Conservation (phyloP, 2,329 filamentous ascomycete genomes). For the Trichoderma oligosporum region DNA sequence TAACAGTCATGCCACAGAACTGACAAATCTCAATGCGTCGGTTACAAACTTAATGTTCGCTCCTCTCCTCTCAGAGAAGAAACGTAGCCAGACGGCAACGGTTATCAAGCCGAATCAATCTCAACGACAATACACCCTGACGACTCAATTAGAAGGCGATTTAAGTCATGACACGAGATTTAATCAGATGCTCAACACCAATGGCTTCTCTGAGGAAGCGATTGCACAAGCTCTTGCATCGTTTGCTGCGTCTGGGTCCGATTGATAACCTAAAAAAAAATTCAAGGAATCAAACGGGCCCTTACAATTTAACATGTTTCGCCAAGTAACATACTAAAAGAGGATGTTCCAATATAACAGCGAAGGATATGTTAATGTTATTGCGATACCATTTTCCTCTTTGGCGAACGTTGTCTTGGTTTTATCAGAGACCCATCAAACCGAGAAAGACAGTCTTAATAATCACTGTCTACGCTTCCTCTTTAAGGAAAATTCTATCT, state of each 20-base stretch:
- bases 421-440: too few relatives aligned
- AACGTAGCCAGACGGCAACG: constrained; percentile 49
- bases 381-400: too few relatives aligned
- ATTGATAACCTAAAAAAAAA: background rate
- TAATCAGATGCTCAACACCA: constrained; percentile 41
- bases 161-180: constrained; percentile 42
- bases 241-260: constrained; percentile 33
- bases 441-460: too few relatives aligned
- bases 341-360: too few relatives aligned
- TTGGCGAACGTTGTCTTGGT: too few relatives aligned
- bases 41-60: constrained; percentile 79
- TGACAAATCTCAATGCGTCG: constrained; percentile 72
- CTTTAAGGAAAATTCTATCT: too few relatives aligned
- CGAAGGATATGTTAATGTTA: too few relatives aligned
- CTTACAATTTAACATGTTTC: background rate
- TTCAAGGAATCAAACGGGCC: background rate
- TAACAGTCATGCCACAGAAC: constrained; percentile 61
- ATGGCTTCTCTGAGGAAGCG: constrained; percentile 45
- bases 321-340: too few relatives aligned
- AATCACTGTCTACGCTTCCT: too few relatives aligned
- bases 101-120: constrained; percentile 79
- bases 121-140: constrained; percentile 61
- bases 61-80: constrained; percentile 48
- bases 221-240: constrained; percentile 50
- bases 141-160: constrained; percentile 55